Evolutionary conservation across 371 early-diverging fungal genomes (phyloP).

Genomic region (Apophysomyces variabilis): DNA sequence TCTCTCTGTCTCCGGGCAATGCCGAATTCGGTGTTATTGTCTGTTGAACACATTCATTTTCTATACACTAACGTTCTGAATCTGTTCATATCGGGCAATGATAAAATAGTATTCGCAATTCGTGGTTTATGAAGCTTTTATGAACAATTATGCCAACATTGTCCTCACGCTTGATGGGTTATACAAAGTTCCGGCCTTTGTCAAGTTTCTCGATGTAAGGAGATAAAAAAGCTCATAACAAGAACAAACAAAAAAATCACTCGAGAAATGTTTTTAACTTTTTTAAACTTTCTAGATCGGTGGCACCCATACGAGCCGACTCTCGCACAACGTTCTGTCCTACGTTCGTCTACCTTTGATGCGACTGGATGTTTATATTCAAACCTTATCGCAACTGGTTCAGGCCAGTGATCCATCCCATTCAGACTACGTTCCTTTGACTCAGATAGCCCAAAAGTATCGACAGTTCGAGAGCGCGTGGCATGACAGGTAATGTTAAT

Average conservation of each 20-base stretch:
- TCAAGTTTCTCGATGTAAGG: constrained; percentile 27
- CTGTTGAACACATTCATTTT: background rate
- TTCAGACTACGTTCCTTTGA: constrained; percentile 28
- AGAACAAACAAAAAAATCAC: background rate
- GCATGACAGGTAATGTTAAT: constrained; percentile 21
- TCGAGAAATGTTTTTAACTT: background rate
- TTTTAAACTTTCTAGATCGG: background rate
- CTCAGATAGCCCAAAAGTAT: constrained; percentile 12
- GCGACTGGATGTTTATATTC: constrained; percentile 13
- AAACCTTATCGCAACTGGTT: constrained; percentile 17
- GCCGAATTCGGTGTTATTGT: constrained; percentile 1
- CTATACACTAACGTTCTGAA: background rate
- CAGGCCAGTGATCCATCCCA: constrained; percentile 25
- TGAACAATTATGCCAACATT: constrained; percentile 18
- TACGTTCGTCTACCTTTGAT: background rate
- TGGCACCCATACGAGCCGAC: background rate
- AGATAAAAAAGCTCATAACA: too few relatives aligned
- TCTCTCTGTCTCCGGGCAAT: background rate
- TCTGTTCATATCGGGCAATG: too few relatives aligned
- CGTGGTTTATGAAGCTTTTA: constrained; percentile 22
- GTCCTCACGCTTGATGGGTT: constrained; percentile 30
- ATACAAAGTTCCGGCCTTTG: constrained; percentile 28
- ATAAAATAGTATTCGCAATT: constrained; percentile 15
- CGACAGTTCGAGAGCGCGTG: constrained; percentile 12
- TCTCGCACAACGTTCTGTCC: background rate